Base-by-base conservation (phyloP, 768 basidiomycete genomes). In the Lentinus tigrinus region DNA sequence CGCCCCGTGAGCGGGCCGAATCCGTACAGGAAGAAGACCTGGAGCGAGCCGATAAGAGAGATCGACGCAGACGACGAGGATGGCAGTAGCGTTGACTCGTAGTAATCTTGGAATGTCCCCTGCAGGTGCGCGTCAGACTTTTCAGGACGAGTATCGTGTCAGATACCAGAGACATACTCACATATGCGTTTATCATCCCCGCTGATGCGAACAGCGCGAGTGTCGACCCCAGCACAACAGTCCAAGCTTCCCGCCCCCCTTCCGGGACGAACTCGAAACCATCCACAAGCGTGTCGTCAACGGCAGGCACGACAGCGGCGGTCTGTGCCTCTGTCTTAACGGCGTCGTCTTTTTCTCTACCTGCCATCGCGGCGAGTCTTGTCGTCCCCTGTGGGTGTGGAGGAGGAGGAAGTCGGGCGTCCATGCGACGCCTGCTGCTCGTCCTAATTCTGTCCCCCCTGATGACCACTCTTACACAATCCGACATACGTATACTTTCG, bases 81-180 rank as follows among this genome's bases (percentile, higher is more conserved):
- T n/a, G 65, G 47, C 1, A 70, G 59, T 2, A 67, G 56, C 5
- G 62, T 65, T 6, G 63, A 55, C 46, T 63, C 56, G 52, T 70
- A 70, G 26, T 70, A 66, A 26, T 67, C 65, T 47, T 70, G 68
- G 47, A 70, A 70, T 4, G 69, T 67, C 14, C 69, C 69, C 69
- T 70, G 44, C 53, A 50, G 46, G 37, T 38, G 23, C 23, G n/a
- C 7, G 23, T 47, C 34, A 11, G 21, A 19, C 37, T 27, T 31
- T 42, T 40, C 13, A 17, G 38, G 16, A 21, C 26, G 23, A 4
- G 17, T 28, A 13, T 6, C 21, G 9, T 5, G 49, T 28, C 26
- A 23, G 2, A 26, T 3, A 28, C 16, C 21, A 13, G 17, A 44
- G 42, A n/a, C 13, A 28, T 23, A 60, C 52, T 23, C 26, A 63